Evolutionary conservation across 2,329 filamentous ascomycete species (phyloP), one percentile per base, ranked within the genome.

Genomic region (Taxawa tesnikishii): DNA sequence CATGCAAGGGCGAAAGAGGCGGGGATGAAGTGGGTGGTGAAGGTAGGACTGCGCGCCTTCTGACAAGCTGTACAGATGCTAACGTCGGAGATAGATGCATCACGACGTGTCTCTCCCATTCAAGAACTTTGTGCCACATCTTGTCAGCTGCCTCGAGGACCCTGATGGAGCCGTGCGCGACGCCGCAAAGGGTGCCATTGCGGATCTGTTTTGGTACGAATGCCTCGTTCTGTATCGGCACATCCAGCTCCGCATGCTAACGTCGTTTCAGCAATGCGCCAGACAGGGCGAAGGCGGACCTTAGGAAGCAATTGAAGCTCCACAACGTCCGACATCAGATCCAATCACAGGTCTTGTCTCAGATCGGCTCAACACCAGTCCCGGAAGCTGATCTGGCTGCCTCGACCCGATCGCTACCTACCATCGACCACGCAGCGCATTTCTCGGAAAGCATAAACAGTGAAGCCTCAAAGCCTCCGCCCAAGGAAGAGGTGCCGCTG

Each of bases 91-190:
- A 23, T 49, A 84, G 71, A 92, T 88, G 78, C 81, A 90, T 53
- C 72, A 78, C 49, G 79, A 83, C 33, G 73, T 85, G 37, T 75
- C 74, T 24, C 63, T 94, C 42, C 76, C 78, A 23, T 94, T 94
- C 59, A 79, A 83, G 40, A 65, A 64, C 47, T 94, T 92, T 52
- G 85, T 93, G 2, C 79, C 83, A 3, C 69, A 71, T 8, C 67
- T 94, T 25, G 88, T 94, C 61, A 79, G 83, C 33, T 71, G 90
- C 43, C 69, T 94, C 26, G 88, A 94, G 58, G 87, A 94, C 54
- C 81, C 85, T 7, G 88, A 94, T 53, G 79, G 81, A 30, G 78
- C 75, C 56, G 85, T 94, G 42, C 75, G 88, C 53, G 85, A 94
- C 48, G 71, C 73, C 23, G 84, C 87, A 39, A 93, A 90, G 60